These are phyloP conservation scores for Suhomyces terraborum DNA, from an alignment of 1,139 yeast genomes.

Conservation along the genomic window DNA sequence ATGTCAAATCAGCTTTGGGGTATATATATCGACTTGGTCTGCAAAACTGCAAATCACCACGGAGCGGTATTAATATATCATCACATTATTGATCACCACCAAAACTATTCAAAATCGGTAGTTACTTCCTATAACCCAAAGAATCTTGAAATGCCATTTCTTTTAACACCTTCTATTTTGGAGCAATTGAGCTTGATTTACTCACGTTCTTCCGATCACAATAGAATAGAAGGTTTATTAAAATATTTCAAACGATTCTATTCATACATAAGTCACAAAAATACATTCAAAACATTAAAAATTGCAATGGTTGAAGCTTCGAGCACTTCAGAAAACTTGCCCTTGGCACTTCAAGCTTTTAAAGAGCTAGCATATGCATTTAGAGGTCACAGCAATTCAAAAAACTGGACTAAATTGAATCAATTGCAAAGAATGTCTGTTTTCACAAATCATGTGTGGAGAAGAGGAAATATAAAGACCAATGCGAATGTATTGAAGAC, in stretches of 20 bases:
- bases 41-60: conserved; percentile 28
- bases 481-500: conserved; percentile 17
- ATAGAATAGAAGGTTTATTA: conserved; percentile 33
- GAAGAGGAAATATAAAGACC: conserved; percentile 27
- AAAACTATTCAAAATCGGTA: conserved; percentile 21
- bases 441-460: conserved; percentile 27
- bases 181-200: conserved; percentile 33
- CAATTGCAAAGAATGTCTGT: conserved; percentile 18
- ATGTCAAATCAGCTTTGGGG: conserved; percentile 45
- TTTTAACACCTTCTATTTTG: conserved; percentile 30
- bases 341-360: conserved; percentile 30
- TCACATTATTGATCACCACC: conserved; percentile 34
- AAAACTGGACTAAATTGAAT: conserved; percentile 13
- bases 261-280: conserved; percentile 35
- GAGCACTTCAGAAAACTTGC: conserved; percentile 26
- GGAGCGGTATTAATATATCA: conserved; percentile 43
- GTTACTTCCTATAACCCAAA: conserved; percentile 21
- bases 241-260: conserved; percentile 43
- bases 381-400: conserved; percentile 20
- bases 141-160: conserved; percentile 33
- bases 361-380: conserved; percentile 24
- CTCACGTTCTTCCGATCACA: conserved; percentile 28
- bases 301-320: conserved; percentile 37
- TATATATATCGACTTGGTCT: conserved; percentile 26
- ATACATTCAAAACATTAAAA: conserved; percentile 30